phyloP scores from a whole-genome alignment of 305 asterid genomes.

The Withania somnifera region DNA sequence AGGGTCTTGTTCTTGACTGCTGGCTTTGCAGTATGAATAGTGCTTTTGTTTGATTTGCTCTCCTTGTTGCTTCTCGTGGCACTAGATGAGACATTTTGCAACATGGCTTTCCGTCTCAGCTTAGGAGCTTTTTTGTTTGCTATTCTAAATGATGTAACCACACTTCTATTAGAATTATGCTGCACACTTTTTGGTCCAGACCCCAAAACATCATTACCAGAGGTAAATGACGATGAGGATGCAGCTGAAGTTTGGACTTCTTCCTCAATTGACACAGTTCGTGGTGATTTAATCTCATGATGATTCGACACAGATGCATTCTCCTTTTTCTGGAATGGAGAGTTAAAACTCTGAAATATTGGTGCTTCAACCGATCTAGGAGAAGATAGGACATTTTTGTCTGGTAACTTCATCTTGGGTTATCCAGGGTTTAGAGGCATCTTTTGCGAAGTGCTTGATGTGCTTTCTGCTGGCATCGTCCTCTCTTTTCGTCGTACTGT shows the following conservation, averaged over 20 bases:
- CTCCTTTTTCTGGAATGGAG: conserved; percentile 12
- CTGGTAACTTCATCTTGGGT: conserved; percentile 15
- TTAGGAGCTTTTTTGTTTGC: conserved; percentile 37
- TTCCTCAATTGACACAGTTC: conserved; percentile 10
- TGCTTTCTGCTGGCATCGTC: conserved; percentile 12
- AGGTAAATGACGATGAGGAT: conserved; percentile 11
- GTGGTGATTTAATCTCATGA: conserved; percentile 15
- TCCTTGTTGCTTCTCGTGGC: conserved; percentile 39
- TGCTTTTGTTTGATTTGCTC: conserved; percentile 28
- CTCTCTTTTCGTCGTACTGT: conserved; percentile 5
- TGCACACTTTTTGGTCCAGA: conserved; percentile 17
- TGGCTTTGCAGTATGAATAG: conserved; percentile 39
- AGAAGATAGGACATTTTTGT: conserved; percentile 9
- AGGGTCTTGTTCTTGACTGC: conserved; percentile 43
- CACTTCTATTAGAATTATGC: conserved; percentile 20
- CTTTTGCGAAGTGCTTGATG: conserved; percentile 1
- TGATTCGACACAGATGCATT: conserved; percentile 11
- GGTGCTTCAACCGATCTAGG: background rate
- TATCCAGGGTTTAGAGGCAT: conserved; percentile 17
- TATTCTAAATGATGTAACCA: conserved; percentile 25
- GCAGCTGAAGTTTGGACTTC: conserved; percentile 20
- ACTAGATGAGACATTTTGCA: conserved; percentile 32
- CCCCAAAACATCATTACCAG: conserved; percentile 18
- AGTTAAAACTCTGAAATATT: background rate
- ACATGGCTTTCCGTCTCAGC: conserved; percentile 44